Evolutionary conservation across 2,329 filamentous ascomycete genomes (phyloP).

Genomic region (Penicillium sp.): DNA sequence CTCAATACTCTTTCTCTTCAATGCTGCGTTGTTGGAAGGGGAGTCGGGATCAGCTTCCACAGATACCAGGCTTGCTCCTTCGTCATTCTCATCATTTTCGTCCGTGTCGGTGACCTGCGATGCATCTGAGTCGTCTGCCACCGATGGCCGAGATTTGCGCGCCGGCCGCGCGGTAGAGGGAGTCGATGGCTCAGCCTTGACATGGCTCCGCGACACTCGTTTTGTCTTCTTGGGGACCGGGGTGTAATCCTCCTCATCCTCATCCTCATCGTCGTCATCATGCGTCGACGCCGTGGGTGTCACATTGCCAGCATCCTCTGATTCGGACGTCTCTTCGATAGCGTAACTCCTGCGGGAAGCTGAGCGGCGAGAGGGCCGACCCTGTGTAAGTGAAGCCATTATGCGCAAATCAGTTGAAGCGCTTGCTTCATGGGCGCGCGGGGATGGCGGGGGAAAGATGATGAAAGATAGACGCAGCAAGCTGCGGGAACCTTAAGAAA

Average conservation of each 20-base stretch:
- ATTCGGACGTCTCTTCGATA: constrained; percentile 76
- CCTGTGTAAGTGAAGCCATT: constrained; percentile 44
- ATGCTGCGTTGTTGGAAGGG: constrained; percentile 53
- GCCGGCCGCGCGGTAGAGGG: constrained; percentile 34
- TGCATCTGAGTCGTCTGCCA: constrained; percentile 56
- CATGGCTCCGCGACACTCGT: constrained; percentile 59
- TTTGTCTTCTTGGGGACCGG: constrained; percentile 66
- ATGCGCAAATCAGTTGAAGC: constrained; percentile 19
- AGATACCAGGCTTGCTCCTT: constrained; percentile 31
- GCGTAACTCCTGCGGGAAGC: constrained; percentile 70
- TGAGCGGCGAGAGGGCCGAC: constrained; percentile 61
- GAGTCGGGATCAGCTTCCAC: constrained; percentile 51
- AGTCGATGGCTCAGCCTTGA: constrained; percentile 52
- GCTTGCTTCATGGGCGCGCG: constrained; percentile 31
- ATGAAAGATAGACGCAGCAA: constrained; percentile 10
- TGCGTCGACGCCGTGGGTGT: constrained; percentile 43
- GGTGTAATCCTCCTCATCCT: constrained; percentile 76
- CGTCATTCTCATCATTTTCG: constrained; percentile 36
- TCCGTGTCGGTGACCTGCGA: constrained; percentile 60
- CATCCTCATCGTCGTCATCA: constrained; percentile 59
- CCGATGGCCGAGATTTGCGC: constrained; percentile 45
- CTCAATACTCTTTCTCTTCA: constrained; percentile 30
- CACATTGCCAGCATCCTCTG: constrained; percentile 59
- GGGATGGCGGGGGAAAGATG: constrained; percentile 12
- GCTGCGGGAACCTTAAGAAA: constrained; percentile 21